Evolutionary conservation across 1,139 yeast species (phyloP), one percentile per base, ranked within the genome.

Genomic region (Nakaseomyces kungkrabaensis): DNA sequence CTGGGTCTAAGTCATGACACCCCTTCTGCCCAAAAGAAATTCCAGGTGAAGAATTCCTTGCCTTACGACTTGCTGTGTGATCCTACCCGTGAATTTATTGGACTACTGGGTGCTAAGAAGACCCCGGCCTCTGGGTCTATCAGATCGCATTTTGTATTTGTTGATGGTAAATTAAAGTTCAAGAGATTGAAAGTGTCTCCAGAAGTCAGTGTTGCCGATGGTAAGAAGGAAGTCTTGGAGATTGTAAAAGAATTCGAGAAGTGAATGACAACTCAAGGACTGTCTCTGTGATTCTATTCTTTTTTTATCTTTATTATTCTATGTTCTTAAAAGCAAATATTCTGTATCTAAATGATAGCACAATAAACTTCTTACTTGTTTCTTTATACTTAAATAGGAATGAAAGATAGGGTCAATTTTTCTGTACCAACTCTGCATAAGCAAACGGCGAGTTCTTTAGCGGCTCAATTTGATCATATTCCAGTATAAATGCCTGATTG

Each of bases 141-240:
- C 51, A 78, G 98, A 62, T 86, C 96, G 10, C 96, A 90, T 63
- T 90, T 95, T 89, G 77, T 92, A 46, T 85, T 90, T 65, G 79
- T 74, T 45, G 82, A 88, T 61, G 97, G 97, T 9, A 75, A 78
- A 54, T 74, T 89, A 60, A 77, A 72, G 47, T 74, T 77, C 45
- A 82, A 80, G 58, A 78, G 79, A 56, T 72, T 87, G 51, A 82
- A 78, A 53, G 76, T 92, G 52, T 79, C 88, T 49, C 97, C 97
- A 3, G 95, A 84, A 60, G 79, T 72, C 17, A 85, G 95, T 68
- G 74, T 83, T 58, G 71, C 68, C 45, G 75, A 77, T 42, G 90
- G 92, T 17, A 76, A 79, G 58, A 71, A 70, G 40, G 81, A 79
- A 53, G 75, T 82, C 48, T 36, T 67, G 17, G 65, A 63, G 48